Base-by-base conservation (phyloP, 495 filamentous ascomycete genomes). In the Podospora anserina region DNA sequence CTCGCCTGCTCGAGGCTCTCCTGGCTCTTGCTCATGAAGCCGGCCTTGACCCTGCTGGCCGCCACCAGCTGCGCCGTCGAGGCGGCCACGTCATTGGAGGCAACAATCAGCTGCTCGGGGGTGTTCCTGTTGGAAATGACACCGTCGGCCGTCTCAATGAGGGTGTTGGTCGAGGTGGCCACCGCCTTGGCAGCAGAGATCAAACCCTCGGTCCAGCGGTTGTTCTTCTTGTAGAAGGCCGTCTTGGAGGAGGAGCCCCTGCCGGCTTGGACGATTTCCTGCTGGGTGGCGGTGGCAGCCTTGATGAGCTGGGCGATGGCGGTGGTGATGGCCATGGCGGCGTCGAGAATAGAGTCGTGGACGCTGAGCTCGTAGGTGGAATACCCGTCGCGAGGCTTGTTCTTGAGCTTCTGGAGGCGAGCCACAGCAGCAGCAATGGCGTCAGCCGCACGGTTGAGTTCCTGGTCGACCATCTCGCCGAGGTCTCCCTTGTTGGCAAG, bases 161-260 rank as follows among this genome's bases (percentile, higher is more conserved):
- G 84, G 44, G 88, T 95, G 82, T 97, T 97, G 57, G 96, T 99
- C 0, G 91, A 94, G 3, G 82, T 77, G 15, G 95, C 95, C 6
- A 99, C 96, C 1, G 95, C 95, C 81, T 98, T 98, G 63, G 95
- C 95, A 4, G 95, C 95, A 44, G 92, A 96, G 77, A 99, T 97
- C 59, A 99, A 86, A 61, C 95, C 95, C 76, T 99, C 96, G 0
- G 95, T 98, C 95, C 95, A 99, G 55, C 95, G 89, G 78, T 87
- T 87, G 84, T 97, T 96, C 82, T 97, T 97, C 86, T 99, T 99
- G 88, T 99, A 99, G 84, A 98, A 99, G 49, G 93, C 92, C n/a
- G 94, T 94, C 27, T 88, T 86, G 54, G 93, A 95, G 53, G 92
- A 91, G 65, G 88, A 90, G 65, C 95, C 95, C 15, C 92, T 89